A percentile compares a stretch with the other conserved stretches of the same genome.
Conservation (phyloP, 495 filamentous ascomycete genomes). For the Tuber melanosporum region DNA sequence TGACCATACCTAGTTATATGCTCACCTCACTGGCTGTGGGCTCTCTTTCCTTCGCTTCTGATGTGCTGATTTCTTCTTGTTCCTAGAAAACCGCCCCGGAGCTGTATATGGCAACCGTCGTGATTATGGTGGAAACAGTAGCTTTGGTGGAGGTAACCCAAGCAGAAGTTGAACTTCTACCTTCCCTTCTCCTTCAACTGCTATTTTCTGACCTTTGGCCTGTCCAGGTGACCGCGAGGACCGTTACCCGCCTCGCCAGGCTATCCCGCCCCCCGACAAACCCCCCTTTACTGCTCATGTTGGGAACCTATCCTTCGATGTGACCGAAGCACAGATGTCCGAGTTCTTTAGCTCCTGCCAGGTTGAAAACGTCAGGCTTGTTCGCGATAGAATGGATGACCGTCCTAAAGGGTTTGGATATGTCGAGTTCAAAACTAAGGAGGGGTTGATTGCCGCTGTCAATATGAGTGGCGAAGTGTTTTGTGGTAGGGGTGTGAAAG, state of each 20-base stretch:
- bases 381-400: constrained; percentile 85
- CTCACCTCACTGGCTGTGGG: neutral
- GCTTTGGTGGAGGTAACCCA: constrained; percentile 43
- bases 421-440: constrained; percentile 81
- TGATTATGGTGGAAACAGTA: constrained; percentile 37
- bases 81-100: constrained; percentile 12
- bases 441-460: constrained; percentile 86
- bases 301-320: constrained; percentile 92
- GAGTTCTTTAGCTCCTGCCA: constrained; percentile 80
- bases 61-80: constrained; percentile 10
- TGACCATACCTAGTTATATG: constrained; percentile 5
- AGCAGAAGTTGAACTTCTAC: constrained; percentile 26
- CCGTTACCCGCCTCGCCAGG: constrained; percentile 55
- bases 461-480: constrained; percentile 71
- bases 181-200: neutral
- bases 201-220: constrained; percentile 36
- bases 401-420: constrained; percentile 97
- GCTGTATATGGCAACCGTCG: constrained; percentile 34
- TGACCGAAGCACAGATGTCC: constrained; percentile 67
- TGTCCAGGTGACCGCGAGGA: constrained; percentile 47
- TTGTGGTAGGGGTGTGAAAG: constrained; percentile 76
- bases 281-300: constrained; percentile 93
- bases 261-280: constrained; percentile 77
- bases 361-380: constrained; percentile 83
- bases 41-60: neutral